Percentiles rank a stretch among this genome's conserved stretches.
Conservation (phyloP, 2,329 filamentous ascomycete species). For the Neopestalotiopsis sp. region DNA sequence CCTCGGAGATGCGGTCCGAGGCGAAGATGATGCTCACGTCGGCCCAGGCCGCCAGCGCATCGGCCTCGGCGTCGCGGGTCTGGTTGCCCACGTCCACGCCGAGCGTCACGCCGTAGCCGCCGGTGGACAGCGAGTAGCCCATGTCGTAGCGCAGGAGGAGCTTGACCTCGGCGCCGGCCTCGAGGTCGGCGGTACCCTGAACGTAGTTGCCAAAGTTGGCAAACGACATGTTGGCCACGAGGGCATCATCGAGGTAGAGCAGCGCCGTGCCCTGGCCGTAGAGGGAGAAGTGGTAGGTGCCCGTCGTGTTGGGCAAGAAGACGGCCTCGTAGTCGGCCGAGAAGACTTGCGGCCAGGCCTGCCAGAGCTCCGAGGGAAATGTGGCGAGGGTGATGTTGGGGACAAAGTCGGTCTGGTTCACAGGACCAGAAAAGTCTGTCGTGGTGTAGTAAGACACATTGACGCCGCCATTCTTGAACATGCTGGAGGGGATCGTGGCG, state of each 20-base stretch:
- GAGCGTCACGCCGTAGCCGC: constrained; percentile 23
- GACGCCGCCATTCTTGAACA: constrained; percentile 22
- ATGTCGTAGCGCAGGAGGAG: constrained; percentile 22
- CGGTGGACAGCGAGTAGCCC: constrained; percentile 9
- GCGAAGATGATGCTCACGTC: constrained; percentile 26
- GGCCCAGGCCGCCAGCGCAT: constrained; percentile 21
- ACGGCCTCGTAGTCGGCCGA: constrained; percentile 22
- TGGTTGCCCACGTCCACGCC: constrained; percentile 18
- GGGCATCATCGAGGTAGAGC: constrained; percentile 20
- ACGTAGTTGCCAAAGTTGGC: constrained; percentile 26
- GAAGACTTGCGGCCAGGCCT: constrained; percentile 24
- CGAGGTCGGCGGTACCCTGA: constrained; percentile 21
- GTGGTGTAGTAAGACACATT: constrained; percentile 25
- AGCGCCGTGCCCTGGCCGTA: constrained; percentile 23
- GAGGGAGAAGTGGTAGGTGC: constrained; percentile 23
- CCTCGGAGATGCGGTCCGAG: constrained; percentile 24
- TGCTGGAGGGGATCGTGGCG: constrained; percentile 17
- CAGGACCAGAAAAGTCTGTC: constrained; percentile 18
- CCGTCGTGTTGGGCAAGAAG: constrained; percentile 23
- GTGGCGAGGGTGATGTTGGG: constrained; percentile 24
- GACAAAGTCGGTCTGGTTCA: constrained; percentile 22
- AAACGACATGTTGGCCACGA: constrained; percentile 24
- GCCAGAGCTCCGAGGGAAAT: constrained; percentile 23
- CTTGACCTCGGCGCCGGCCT: constrained; percentile 18
- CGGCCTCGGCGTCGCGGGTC: constrained; percentile 20